These are phyloP conservation scores for Coemansia sp. DNA, from an alignment of 192 early-diverging fungal genomes.

Conservation along the genomic window DNA sequence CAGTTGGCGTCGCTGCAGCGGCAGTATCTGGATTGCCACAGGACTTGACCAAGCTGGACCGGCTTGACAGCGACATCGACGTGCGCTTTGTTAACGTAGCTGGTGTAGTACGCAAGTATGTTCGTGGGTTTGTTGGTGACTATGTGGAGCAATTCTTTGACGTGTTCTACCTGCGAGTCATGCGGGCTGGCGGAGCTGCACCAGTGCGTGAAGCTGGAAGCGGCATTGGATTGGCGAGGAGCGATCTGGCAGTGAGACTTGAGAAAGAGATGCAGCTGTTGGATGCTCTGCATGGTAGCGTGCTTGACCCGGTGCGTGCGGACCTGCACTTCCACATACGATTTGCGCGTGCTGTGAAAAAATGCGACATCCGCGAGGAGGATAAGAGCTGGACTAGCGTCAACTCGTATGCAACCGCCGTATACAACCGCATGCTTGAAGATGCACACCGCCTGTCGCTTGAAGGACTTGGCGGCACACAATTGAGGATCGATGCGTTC, in stretches of 20 bases:
- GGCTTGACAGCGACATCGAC: slow-evolving; percentile 43
- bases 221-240: slow-evolving; percentile 8
- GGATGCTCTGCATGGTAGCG: slow-evolving; percentile 1
- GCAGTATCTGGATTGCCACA: slow-evolving; percentile 21
- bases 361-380: slow-evolving; percentile 23
- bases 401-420: slow-evolving; percentile 32
- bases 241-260: slow-evolving; percentile 5
- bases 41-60: slow-evolving; percentile 36
- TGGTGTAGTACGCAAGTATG: slow-evolving; percentile 20
- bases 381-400: slow-evolving; percentile 35
- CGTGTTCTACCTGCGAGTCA: slow-evolving; percentile 31
- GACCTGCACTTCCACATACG: slow-evolving; percentile 39
- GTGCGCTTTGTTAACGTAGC: slow-evolving; percentile 31
- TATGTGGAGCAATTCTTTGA: slow-evolving; percentile 39
- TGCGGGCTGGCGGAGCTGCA: not conserved
- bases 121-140: slow-evolving; percentile 39
- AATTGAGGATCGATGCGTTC: slow-evolving; percentile 12
- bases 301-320: not conserved
- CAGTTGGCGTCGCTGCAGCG: not conserved
- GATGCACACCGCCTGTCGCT: slow-evolving; percentile 33
- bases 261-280: slow-evolving; percentile 30
- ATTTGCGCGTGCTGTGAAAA: slow-evolving; percentile 19
- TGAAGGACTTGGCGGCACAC: slow-evolving; percentile 13
- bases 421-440: slow-evolving; percentile 40
- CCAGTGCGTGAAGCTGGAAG: not conserved